Percentiles rank a stretch among this genome's conserved stretches.
Evolutionary conservation across 495 filamentous ascomycete species (phyloP).

Genomic region (Tuber indicum): DNA sequence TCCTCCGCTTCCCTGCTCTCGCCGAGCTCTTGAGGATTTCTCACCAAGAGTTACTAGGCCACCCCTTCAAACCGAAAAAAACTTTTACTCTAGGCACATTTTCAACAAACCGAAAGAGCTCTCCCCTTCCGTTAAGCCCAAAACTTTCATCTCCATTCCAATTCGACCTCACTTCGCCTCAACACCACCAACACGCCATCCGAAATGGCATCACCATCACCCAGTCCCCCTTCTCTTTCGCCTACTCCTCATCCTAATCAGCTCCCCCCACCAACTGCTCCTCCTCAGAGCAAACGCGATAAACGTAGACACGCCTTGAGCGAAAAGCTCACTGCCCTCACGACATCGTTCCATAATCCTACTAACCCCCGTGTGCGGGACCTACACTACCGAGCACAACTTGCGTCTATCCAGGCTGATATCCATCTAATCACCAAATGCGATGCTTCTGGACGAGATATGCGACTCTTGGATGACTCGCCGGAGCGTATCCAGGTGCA

Average conservation of each 20-base stretch:
- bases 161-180: slow-evolving; percentile 13
- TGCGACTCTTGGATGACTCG: slow-evolving; percentile 63
- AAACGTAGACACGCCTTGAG: slow-evolving; percentile 72
- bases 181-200: slow-evolving; percentile 19
- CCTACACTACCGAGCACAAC: slow-evolving; percentile 75
- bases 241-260: slow-evolving; percentile 24
- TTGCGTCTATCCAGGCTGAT: slow-evolving; percentile 81
- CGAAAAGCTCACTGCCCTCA: slow-evolving; percentile 67
- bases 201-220: slow-evolving; percentile 37
- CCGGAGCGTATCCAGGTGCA: slow-evolving; percentile 58
- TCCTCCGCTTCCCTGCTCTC: slow-evolving; percentile 4
- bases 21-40: slow-evolving; percentile 8
- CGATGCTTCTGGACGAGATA: slow-evolving; percentile 62
- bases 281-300: slow-evolving; percentile 72
- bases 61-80: slow-evolving; percentile 21
- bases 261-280: slow-evolving; percentile 37
- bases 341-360: slow-evolving; percentile 62
- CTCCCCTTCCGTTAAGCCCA: slow-evolving; percentile 36
- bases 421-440: slow-evolving; percentile 78
- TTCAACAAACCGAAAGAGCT: background rate
- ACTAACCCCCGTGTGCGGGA: slow-evolving; percentile 57
- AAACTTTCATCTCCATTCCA: slow-evolving; percentile 43
- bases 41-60: background rate
- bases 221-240: slow-evolving; percentile 39
- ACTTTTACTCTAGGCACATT: slow-evolving; percentile 12